Evolutionary conservation across 495 filamentous ascomycete species (phyloP).

Genomic region (Eremomyces bilateralis): DNA sequence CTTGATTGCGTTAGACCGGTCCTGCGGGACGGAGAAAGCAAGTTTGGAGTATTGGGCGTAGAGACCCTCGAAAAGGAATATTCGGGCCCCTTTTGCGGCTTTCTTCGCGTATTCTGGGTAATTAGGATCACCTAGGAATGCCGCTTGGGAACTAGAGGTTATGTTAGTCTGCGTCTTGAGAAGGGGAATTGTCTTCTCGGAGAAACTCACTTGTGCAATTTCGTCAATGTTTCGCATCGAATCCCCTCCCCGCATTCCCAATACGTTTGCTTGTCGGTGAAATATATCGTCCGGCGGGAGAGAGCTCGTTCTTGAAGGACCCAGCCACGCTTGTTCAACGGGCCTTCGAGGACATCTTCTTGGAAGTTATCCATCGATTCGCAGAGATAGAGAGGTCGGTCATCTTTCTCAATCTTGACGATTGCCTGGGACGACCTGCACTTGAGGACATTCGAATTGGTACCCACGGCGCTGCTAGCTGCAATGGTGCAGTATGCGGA

Average conservation of each 20-base stretch:
- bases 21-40: slow-evolving; percentile 8
- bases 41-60: slow-evolving; percentile 18
- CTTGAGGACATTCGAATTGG: slow-evolving; percentile 14
- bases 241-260: slow-evolving; percentile 23
- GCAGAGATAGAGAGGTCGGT: slow-evolving; percentile 12
- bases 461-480: slow-evolving; percentile 12
- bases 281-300: slow-evolving; percentile 22
- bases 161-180: neutral
- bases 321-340: slow-evolving; percentile 21
- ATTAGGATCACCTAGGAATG: slow-evolving; percentile 18
- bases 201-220: slow-evolving; percentile 17
- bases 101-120: slow-evolving; percentile 13
- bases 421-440: neutral
- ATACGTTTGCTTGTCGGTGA: slow-evolving; percentile 20
- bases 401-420: neutral
- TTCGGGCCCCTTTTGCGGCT: slow-evolving; percentile 6
- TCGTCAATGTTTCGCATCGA: slow-evolving; percentile 17
- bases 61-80: slow-evolving; percentile 13
- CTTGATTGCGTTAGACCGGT: slow-evolving; percentile 16
- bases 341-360: slow-evolving; percentile 14
- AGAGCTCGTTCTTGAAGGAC: slow-evolving; percentile 23
- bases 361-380: slow-evolving; percentile 16
- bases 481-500: slow-evolving; percentile 19
- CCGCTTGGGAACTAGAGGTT: slow-evolving; percentile 11
- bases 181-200: neutral